phyloP scores from a whole-genome alignment of 352 stramenopile species.

The Phytophthora palmivora region DNA sequence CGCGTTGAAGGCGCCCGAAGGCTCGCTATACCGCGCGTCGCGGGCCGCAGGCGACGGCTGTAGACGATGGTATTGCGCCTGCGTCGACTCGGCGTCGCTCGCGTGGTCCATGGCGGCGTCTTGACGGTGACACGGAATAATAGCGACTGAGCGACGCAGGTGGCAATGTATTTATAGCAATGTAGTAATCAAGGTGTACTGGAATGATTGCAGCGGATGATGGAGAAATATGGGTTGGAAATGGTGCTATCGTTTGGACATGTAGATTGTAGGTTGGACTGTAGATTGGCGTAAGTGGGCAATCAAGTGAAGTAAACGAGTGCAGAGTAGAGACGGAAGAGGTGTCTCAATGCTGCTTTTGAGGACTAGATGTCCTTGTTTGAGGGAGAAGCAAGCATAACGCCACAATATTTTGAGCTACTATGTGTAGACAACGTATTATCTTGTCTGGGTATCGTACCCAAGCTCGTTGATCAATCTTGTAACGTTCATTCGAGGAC shows the following conservation, averaged over 20 bases:
- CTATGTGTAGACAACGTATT: neutral
- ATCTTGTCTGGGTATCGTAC: too few species aligned
- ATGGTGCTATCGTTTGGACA: neutral
- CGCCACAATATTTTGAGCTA: neutral
- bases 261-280: neutral
- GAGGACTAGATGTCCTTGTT: neutral
- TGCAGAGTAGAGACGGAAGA: neutral
- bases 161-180: slow-evolving; percentile 12
- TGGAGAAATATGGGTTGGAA: neutral
- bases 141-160: slow-evolving; percentile 23
- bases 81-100: slow-evolving; percentile 13
- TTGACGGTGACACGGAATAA: slow-evolving; percentile 4
- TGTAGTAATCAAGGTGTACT: slow-evolving; percentile 17
- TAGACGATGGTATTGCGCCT: slow-evolving; percentile 38
- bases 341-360: slow-evolving; percentile 15
- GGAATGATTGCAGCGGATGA: slow-evolving; percentile 20
- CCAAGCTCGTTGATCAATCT: too few species aligned
- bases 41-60: slow-evolving; percentile 29
- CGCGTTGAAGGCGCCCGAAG: slow-evolving; percentile 11
- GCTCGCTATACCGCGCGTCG: slow-evolving; percentile 14
- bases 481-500: too few species aligned
- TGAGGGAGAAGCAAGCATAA: neutral
- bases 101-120: slow-evolving; percentile 30
- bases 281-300: neutral
- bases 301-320: slow-evolving; percentile 8